These are phyloP conservation scores for Malus orientalis DNA, from an alignment of 306 rosid species.

Conservation along the genomic window DNA sequence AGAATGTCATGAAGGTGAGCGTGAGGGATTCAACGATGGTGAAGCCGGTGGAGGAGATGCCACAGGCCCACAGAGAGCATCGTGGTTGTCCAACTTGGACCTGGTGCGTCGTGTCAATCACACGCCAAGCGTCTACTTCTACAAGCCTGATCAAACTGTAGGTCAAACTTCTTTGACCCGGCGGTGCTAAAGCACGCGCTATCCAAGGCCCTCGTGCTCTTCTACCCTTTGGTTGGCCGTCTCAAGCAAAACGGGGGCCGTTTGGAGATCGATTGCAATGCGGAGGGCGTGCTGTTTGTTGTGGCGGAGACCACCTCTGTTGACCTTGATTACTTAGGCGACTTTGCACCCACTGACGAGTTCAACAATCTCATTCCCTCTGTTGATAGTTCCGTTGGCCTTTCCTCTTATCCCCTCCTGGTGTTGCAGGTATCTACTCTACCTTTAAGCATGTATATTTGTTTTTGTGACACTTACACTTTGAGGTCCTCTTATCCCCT, in stretches of 20 bases:
- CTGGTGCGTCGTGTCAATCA: conserved; percentile 41
- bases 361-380: conserved; percentile 60
- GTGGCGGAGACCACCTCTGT: conserved; percentile 39
- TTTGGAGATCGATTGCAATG: conserved; percentile 63
- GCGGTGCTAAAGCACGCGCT: conserved; percentile 49
- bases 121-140: conserved; percentile 54
- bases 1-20: background rate
- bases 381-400: conserved; percentile 49
- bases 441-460: no score
- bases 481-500: no score
- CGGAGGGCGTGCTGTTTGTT: conserved; percentile 57
- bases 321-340: conserved; percentile 52
- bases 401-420: conserved; percentile 46
- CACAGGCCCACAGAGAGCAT: conserved; percentile 12
- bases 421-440: conserved; percentile 48
- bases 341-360: conserved; percentile 57
- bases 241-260: conserved; percentile 50
- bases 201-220: conserved; percentile 52
- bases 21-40: no score
- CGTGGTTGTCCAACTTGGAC: conserved; percentile 55
- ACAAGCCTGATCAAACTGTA: conserved; percentile 12
- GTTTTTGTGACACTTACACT: no score
- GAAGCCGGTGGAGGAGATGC: conserved; percentile 28
- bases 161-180: conserved; percentile 37
- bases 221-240: conserved; percentile 73